Evolutionary conservation across 306 rosid genomes (phyloP).

Genomic region (Betula pendula): DNA sequence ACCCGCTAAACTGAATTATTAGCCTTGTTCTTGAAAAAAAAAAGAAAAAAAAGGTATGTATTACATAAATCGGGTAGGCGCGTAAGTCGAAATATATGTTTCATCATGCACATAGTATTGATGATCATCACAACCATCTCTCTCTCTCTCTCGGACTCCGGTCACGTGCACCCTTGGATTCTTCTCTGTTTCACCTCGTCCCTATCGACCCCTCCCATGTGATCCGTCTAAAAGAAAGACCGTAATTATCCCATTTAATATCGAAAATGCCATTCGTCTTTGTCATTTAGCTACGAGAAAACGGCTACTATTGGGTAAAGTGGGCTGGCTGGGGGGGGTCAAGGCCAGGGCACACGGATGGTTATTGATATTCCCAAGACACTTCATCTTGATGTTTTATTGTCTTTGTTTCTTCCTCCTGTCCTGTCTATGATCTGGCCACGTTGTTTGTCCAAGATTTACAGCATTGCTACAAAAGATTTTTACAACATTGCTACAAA

Average conservation of each 20-base stretch:
- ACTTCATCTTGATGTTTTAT: not conserved
- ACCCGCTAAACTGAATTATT: too few species aligned
- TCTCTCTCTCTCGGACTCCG: not conserved
- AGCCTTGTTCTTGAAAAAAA: too few species aligned
- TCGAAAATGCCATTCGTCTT: conserved; percentile 30
- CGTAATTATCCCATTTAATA: conserved; percentile 20
- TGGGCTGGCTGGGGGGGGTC: not conserved
- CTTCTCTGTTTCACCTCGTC: conserved; percentile 26
- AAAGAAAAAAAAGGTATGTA: too few species aligned
- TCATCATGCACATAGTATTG: not conserved
- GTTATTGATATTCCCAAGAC: conserved; percentile 37
- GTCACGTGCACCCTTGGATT: conserved; percentile 46
- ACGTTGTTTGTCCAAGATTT: not conserved
- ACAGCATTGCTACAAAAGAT: not conserved
- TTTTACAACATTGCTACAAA: not conserved
- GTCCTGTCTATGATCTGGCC: conserved; percentile 10
- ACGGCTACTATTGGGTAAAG: conserved; percentile 9
- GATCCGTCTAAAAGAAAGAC: conserved; percentile 30
- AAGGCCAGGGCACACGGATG: conserved; percentile 7
- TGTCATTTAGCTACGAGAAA: conserved; percentile 5
- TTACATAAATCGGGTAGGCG: too few species aligned
- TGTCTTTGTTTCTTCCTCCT: not conserved
- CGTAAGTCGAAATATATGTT: conserved; percentile 9
- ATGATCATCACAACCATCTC: not conserved
- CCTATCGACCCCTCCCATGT: conserved; percentile 43